Evolutionary conservation across 352 stramenopile species (phyloP).

Genomic region (Phytophthora tentaculata): DNA sequence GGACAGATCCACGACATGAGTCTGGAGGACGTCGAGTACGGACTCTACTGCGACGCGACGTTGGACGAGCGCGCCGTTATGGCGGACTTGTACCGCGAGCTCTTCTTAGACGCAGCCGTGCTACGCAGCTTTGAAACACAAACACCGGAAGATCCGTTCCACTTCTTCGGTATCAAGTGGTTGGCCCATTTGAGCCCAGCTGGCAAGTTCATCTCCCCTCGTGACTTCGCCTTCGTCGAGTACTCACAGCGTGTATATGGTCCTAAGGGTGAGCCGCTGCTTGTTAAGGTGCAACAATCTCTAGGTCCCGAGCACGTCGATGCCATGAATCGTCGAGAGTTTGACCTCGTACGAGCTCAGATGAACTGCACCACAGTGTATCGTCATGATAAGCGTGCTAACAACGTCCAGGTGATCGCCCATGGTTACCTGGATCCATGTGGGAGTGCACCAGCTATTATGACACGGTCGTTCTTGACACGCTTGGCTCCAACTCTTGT

Average conservation of each 20-base stretch:
- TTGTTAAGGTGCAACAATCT: conserved; percentile 56
- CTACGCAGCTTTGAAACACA: conserved; percentile 47
- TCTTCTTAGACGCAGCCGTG: conserved; percentile 54
- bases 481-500: conserved; percentile 54
- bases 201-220: conserved; percentile 61
- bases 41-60: conserved; percentile 55
- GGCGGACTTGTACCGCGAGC: conserved; percentile 47
- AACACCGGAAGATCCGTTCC: conserved; percentile 46
- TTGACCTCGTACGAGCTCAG: conserved; percentile 48
- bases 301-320: conserved; percentile 40
- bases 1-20: conserved; percentile 55
- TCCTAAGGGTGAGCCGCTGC: conserved; percentile 41
- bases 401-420: conserved; percentile 54
- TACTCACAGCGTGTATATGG: conserved; percentile 46
- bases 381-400: conserved; percentile 46
- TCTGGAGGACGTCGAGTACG: conserved; percentile 59
- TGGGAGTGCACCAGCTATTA: conserved; percentile 37
- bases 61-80: conserved; percentile 55
- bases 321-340: conserved; percentile 49
- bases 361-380: conserved; percentile 56
- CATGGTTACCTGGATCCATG: conserved; percentile 49
- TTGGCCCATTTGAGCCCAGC: conserved; percentile 45
- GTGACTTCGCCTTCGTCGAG: conserved; percentile 56
- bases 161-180: conserved; percentile 62
- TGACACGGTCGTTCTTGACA: conserved; percentile 49